Evolutionary conservation across 1,284 basidiomycete genomes (phyloP), one percentile per base, ranked within the genome.

Genomic region (Melampsora americana): DNA sequence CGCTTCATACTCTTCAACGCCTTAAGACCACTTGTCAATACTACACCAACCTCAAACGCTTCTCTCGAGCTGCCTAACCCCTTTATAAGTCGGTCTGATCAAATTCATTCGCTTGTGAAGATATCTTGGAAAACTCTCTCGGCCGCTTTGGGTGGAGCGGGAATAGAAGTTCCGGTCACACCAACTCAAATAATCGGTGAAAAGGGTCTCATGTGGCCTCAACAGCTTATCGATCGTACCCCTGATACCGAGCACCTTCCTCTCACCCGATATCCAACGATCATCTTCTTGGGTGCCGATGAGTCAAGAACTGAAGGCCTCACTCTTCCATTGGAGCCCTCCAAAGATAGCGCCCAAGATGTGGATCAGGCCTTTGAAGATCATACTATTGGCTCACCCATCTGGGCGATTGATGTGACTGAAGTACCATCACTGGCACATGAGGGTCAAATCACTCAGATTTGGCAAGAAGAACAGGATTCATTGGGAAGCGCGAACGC

Each of bases 1-100:
- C 86, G 86, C 66, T 95, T 92, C 89, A 80, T 93, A 50, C 78
- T 92, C 11, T 92, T 92, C 84, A 88, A 88, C 68, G 82, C 82
- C n/a, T 89, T 89, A 1, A 85, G 89, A 80, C 90, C 89, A 1
- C 85, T 92, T 67, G 82, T 88, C 16, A 83, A 83, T 7, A 80
- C 84, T 35, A 79, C 80, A 11, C 39, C 39, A 42, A 9, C 39
- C 6, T 42, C 39, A 1, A 42, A 42, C 39, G 11, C 39, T 42
- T 42, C 39, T 42, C 1, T 42, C 39, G 39, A 42, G 1, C 6
- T 12, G 39, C 39, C 39, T 1, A 42, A 42, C 39, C 39, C 39
- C 39, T 42, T 42, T 42, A 42, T 42, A 5, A 42, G 39, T 11
- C 6, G 11, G 39, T 1, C 39, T 7, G 39, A 42, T 42, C 39